Evolutionary conservation across 495 filamentous ascomycete genomes (phyloP).

Genomic region (Entonaema liquescens): DNA sequence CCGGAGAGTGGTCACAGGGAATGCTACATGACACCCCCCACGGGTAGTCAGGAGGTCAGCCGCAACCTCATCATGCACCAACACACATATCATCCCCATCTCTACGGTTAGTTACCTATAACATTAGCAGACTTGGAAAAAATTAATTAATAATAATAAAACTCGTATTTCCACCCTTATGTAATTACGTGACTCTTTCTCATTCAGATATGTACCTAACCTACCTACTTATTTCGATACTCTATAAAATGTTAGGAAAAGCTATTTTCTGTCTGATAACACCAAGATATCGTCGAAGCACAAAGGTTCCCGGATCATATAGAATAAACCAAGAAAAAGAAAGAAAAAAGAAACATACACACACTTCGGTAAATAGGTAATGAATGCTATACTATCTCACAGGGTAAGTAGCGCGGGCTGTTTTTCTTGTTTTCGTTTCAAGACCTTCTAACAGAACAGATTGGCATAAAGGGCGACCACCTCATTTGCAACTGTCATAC

Average conservation of each 20-base stretch:
- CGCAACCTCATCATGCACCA: not conserved
- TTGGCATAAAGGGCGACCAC: constrained; percentile 7
- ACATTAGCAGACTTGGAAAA: not conserved
- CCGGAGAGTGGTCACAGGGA: constrained; percentile 20
- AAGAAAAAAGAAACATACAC: constrained; percentile 14
- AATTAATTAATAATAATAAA: not conserved
- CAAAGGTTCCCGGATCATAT: too few relatives aligned
- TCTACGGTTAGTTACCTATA: not conserved
- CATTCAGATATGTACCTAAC: not conserved
- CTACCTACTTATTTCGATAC: not conserved
- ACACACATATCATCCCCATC: not conserved
- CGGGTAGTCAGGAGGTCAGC: constrained; percentile 28
- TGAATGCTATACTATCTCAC: constrained; percentile 28
- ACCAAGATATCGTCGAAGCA: not conserved
- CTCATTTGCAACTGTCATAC: constrained; percentile 32
- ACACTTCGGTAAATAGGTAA: constrained; percentile 26
- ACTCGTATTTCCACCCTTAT: not conserved
- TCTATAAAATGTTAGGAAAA: not conserved
- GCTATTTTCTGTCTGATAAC: not conserved
- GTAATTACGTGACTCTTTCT: not conserved
- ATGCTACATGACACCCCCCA: constrained; percentile 12
- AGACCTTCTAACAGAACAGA: constrained; percentile 2
- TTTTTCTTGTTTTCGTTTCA: constrained; percentile 1
- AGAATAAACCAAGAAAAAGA: not conserved
- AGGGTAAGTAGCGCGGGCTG: constrained; percentile 9